Percentiles rank a stretch among this genome's conserved stretches.
Conservation (phyloP, 2,329 filamentous ascomycete species). For the Biscogniauxia marginata region DNA sequence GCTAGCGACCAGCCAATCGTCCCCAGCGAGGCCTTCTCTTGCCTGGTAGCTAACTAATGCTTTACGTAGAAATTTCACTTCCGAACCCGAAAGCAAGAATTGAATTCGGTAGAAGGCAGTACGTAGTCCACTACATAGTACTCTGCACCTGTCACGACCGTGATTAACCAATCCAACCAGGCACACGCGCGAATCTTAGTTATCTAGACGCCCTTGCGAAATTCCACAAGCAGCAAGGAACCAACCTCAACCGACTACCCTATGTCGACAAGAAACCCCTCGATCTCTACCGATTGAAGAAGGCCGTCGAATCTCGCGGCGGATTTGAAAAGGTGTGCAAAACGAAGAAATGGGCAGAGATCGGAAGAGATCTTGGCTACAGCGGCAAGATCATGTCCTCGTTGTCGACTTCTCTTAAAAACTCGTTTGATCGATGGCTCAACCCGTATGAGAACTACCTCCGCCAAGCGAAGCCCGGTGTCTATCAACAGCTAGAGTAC, state of each 20-base stretch:
- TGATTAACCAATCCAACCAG: conserved; percentile 41
- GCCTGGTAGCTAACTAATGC: conserved; percentile 12
- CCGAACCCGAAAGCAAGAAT: conserved; percentile 88
- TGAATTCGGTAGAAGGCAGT: conserved; percentile 99
- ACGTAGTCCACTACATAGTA: conserved; percentile 38
- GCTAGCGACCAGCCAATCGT: background rate
- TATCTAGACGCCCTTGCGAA: conserved; percentile 94
- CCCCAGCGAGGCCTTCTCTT: background rate
- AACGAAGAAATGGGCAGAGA: conserved; percentile 98
- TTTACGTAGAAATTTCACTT: conserved; percentile 83
- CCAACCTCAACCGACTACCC: conserved; percentile 87
- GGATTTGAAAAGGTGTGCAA: conserved; percentile 98
- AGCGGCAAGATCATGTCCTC: conserved; percentile 99
- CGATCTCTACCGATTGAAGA: conserved; percentile 93
- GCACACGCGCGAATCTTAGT: conserved; percentile 90
- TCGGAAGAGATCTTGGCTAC: conserved; percentile 92
- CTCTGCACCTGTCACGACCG: background rate
- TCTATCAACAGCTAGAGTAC: conserved; percentile 92
- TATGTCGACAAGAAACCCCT: conserved; percentile 97
- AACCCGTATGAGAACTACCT: conserved; percentile 96
- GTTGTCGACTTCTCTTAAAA: conserved; percentile 93
- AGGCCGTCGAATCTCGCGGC: conserved; percentile 90
- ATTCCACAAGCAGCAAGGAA: conserved; percentile 96
- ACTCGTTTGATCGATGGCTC: conserved; percentile 96
- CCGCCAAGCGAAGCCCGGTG: conserved; percentile 83